Evolutionary conservation across 2,329 filamentous ascomycete species (phyloP), one percentile per base, ranked within the genome.

Genomic region (Lachnellula hyalina): DNA sequence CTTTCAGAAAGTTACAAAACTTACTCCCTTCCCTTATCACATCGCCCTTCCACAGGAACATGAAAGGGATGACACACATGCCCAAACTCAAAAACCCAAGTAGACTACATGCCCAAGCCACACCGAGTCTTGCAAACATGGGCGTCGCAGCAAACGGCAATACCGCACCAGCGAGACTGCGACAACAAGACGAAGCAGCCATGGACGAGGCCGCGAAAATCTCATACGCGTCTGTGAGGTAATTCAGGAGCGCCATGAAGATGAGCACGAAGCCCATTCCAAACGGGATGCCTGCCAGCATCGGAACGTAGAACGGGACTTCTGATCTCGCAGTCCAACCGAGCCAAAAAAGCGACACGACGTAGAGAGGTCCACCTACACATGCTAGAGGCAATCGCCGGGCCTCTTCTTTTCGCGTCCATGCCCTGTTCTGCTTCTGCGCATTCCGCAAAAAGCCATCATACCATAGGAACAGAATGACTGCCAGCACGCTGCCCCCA

Each of bases 181-280:
- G 63, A 12, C 65, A 65, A 36, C 68, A 67, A 56, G 70, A 69
- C 45, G 74, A 71, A 21, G 70, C 72, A 2, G 74, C 74, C 62
- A 76, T 84, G 2, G 84, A 71, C 46, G 74, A 78, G 15, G 82
- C 81, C 0, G 81, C 80, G 62, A 83, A 83, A 56, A 74, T 71
- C n/a, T 79, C 79, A 61, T 83, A 83, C 44, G 73, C 75, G 48
- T 82, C 73, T 0, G 80, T 78, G 11, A 84, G 73, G 67, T 84
- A 84, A 60, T 83, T 74, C 61, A 84, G 81, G 63, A 84, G 74
- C 63, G 77, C 80, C 70, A 84, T 80, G 71, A 83, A 76, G 52
- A 84, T 74, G 41, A 82, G 65, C 56, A 82, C 80, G 51, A 76
- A 78, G 1, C 74, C 73, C 36, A 74, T 75, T 35, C 75, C 76